Evolutionary conservation across 2,329 filamentous ascomycete species (phyloP).

Genomic region (Madurella fahalii): DNA sequence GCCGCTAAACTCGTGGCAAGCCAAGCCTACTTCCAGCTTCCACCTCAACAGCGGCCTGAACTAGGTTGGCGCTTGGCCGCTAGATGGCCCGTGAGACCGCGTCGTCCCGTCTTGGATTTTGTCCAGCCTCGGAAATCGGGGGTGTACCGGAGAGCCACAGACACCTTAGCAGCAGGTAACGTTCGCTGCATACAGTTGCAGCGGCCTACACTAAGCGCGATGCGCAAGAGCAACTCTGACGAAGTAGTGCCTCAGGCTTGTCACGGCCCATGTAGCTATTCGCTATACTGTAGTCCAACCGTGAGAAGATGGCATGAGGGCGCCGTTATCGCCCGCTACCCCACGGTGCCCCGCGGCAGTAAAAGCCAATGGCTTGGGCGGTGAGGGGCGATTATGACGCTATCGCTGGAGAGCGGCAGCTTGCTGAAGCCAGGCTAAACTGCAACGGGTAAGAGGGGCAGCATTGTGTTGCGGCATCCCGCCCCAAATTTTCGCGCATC

Average conservation of each 20-base stretch:
- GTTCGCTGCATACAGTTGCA: too few species aligned
- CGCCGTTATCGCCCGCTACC: slow-evolving; percentile 25
- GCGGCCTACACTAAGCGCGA: too few species aligned
- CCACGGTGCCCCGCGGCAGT: slow-evolving; percentile 24
- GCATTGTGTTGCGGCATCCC: slow-evolving; percentile 1
- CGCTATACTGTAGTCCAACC: background rate
- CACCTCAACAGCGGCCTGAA: background rate
- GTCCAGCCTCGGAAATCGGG: too few species aligned
- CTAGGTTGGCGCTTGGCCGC: too few species aligned
- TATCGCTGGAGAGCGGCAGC: slow-evolving; percentile 14
- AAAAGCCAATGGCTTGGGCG: slow-evolving; percentile 24
- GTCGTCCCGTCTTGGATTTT: too few species aligned
- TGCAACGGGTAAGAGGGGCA: slow-evolving; percentile 32
- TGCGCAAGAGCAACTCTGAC: too few species aligned
- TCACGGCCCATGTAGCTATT: too few species aligned
- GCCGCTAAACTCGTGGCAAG: too few species aligned
- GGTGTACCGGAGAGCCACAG: too few species aligned
- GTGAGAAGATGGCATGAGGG: background rate
- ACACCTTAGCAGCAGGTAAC: too few species aligned
- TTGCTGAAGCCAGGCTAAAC: slow-evolving; percentile 18
- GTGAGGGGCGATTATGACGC: slow-evolving; percentile 26
- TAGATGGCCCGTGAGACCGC: too few species aligned
- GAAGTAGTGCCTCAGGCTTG: background rate
- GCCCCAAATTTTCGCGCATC: slow-evolving; percentile 13
- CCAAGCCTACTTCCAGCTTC: too few species aligned